Conservation (phyloP, 2,329 filamentous ascomycete species). For the Stagonosporopsis cucurbitacearum region DNA sequence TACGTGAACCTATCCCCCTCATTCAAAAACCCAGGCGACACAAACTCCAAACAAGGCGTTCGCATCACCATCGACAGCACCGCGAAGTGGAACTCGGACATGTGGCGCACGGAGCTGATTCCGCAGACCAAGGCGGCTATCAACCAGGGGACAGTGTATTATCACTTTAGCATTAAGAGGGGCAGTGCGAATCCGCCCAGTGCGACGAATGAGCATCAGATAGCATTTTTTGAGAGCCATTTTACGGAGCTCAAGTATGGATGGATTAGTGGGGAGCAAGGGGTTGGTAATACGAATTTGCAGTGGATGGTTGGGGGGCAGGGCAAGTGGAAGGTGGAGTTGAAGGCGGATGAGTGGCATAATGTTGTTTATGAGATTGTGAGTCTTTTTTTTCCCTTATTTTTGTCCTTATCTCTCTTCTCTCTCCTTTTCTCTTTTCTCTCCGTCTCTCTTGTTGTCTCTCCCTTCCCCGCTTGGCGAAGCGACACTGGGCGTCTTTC, state of each 20-base stretch:
- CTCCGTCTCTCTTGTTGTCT: no score
- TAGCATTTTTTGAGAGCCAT: constrained; percentile 70
- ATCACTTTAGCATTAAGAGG: constrained; percentile 74
- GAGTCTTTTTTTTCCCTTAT: no score
- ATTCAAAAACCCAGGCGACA: constrained; percentile 71
- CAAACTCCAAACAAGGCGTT: constrained; percentile 66
- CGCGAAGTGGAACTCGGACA: constrained; percentile 75
- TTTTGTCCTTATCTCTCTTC: background rate
- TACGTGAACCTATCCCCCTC: constrained; percentile 67
- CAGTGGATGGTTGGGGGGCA: constrained; percentile 69
- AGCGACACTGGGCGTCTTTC: no score
- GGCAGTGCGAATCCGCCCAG: constrained; percentile 66
- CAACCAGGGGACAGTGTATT: constrained; percentile 70
- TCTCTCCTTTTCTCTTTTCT: no score
- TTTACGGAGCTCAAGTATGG: constrained; percentile 78
- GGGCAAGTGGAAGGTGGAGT: constrained; percentile 68
- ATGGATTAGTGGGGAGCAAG: constrained; percentile 59
- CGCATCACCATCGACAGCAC: constrained; percentile 71
- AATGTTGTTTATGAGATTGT: constrained; percentile 76
- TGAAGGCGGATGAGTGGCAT: constrained; percentile 71
- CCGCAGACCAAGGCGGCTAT: constrained; percentile 72
- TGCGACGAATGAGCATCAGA: constrained; percentile 70
- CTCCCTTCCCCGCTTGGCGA: no score
- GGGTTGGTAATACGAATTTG: constrained; percentile 61
- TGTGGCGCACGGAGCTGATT: constrained; percentile 77